These are phyloP conservation scores for Tetrahymena thermophila DNA, from an alignment of 73 alveolate genomes.

Conservation along the genomic window DNA sequence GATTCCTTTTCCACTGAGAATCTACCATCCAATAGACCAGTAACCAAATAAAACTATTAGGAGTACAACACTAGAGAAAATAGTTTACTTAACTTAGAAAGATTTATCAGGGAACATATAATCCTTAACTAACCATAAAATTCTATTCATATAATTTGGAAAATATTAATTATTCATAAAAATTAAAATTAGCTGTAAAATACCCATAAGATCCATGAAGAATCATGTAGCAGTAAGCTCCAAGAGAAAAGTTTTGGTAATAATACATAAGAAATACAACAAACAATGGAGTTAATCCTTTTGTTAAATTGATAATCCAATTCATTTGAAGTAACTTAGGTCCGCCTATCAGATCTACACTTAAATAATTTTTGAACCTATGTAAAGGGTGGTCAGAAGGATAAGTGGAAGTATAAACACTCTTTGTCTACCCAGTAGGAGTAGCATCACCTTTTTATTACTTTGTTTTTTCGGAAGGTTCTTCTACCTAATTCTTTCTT, in stretches of 20 bases:
- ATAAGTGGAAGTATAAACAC: not conserved
- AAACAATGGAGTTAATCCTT: conserved; percentile 47
- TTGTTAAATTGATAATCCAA: conserved; percentile 53
- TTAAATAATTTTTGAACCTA: conserved; percentile 1
- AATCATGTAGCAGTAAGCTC: conserved; percentile 66
- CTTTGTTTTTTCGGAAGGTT: not conserved
- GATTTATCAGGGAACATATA: conserved; percentile 78
- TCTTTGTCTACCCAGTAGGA: not conserved
- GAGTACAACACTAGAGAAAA: conserved; percentile 6
- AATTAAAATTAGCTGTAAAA: not conserved
- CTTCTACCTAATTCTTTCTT: not conserved
- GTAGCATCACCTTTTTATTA: not conserved
- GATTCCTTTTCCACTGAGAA: conserved; percentile 49
- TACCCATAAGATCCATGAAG: not conserved
- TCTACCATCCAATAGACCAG: conserved; percentile 53
- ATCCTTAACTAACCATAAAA: conserved; percentile 88
- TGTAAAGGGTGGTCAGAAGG: not conserved
- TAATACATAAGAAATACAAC: conserved; percentile 69
- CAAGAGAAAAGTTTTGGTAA: conserved; percentile 76
- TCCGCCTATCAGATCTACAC: conserved; percentile 58
- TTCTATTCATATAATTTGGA: conserved; percentile 46
- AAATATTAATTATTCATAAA: not conserved
- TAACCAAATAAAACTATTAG: conserved; percentile 39
- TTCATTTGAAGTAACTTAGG: conserved; percentile 48
- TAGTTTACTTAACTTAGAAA: conserved; percentile 56